A percentile compares a stretch with the other conserved stretches of the same genome.
phyloP scores from a whole-genome alignment of 1,139 yeast genomes.

The Lizanozyma gosingica region DNA sequence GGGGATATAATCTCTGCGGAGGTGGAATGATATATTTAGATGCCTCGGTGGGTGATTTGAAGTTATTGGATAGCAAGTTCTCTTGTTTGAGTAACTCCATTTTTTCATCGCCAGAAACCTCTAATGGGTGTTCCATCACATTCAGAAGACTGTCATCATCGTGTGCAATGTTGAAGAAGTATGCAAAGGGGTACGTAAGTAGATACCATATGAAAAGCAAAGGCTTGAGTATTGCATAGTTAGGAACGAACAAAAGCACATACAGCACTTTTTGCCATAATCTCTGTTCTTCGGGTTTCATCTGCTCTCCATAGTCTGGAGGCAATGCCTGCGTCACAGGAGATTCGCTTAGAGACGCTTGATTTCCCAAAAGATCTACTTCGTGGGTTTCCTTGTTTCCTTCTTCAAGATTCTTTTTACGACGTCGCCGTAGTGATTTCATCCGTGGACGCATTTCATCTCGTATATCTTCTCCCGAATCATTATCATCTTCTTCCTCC shows the following conservation, averaged over 20 bases:
- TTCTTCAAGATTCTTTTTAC: background rate
- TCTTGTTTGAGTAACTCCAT: slow-evolving; percentile 36
- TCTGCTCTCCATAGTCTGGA: background rate
- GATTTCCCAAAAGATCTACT: background rate
- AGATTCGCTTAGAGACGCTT: background rate
- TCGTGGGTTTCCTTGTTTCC: background rate
- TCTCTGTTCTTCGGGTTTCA: background rate
- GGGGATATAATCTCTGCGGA: slow-evolving; percentile 37
- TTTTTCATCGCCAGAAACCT: slow-evolving; percentile 21
- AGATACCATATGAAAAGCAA: slow-evolving; percentile 32
- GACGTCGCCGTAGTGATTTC: too few species aligned
- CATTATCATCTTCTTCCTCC: slow-evolving; percentile 11
- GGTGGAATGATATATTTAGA: slow-evolving; percentile 43
- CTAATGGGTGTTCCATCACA: slow-evolving; percentile 6
- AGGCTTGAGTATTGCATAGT: slow-evolving; percentile 36
- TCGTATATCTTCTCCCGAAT: slow-evolving; percentile 1
- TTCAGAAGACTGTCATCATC: slow-evolving; percentile 4
- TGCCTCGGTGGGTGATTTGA: slow-evolving; percentile 45
- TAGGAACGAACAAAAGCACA: slow-evolving; percentile 31
- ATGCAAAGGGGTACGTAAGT: slow-evolving; percentile 40
- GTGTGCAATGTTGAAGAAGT: slow-evolving; percentile 14
- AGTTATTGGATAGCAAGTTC: slow-evolving; percentile 30
- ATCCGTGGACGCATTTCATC: too few species aligned
- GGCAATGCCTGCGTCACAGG: slow-evolving; percentile 2
- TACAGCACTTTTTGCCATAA: slow-evolving; percentile 7